Evolutionary conservation across 2,329 filamentous ascomycete species (phyloP).

Genomic region (Fusarium sp.): DNA sequence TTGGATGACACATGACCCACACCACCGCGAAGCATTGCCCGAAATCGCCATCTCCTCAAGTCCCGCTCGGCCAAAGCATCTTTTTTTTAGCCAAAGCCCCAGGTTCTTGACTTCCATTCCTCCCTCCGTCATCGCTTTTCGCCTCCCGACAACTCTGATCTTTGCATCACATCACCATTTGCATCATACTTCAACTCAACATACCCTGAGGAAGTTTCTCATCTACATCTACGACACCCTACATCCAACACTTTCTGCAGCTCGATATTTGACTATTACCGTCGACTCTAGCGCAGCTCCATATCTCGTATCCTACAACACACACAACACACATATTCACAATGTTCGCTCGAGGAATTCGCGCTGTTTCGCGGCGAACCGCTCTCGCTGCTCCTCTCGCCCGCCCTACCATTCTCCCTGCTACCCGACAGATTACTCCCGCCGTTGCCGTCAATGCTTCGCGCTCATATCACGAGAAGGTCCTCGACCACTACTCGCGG

Average conservation of each 20-base stretch:
- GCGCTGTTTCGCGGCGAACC: slow-evolving; percentile 62
- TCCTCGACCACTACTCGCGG: slow-evolving; percentile 66
- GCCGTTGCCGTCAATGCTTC: slow-evolving; percentile 58
- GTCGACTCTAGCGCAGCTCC: slow-evolving; percentile 17
- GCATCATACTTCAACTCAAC: slow-evolving; percentile 19
- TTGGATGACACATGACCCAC: slow-evolving; percentile 37
- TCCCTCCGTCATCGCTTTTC: slow-evolving; percentile 46
- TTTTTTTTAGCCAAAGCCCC: slow-evolving; percentile 49
- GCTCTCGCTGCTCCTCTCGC: slow-evolving; percentile 58
- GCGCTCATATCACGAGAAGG: slow-evolving; percentile 69
- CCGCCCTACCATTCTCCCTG: slow-evolving; percentile 56
- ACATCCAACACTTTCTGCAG: slow-evolving; percentile 11
- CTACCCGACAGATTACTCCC: slow-evolving; percentile 60
- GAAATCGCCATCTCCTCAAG: slow-evolving; percentile 53
- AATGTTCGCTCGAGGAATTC: slow-evolving; percentile 65
- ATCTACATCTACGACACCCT: slow-evolving; percentile 15
- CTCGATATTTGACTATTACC: slow-evolving; percentile 13
- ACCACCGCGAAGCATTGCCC: slow-evolving; percentile 45
- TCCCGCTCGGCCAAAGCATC: slow-evolving; percentile 47
- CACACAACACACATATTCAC: slow-evolving; percentile 43
- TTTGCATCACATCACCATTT: slow-evolving; percentile 33
- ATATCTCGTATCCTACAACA: slow-evolving; percentile 10
- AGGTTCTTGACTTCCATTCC: slow-evolving; percentile 40
- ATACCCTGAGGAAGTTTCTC: neutral
- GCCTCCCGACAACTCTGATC: slow-evolving; percentile 41